Base-by-base conservation (phyloP, 2,329 filamentous ascomycete genomes). In the Didymellaceae sp. region DNA sequence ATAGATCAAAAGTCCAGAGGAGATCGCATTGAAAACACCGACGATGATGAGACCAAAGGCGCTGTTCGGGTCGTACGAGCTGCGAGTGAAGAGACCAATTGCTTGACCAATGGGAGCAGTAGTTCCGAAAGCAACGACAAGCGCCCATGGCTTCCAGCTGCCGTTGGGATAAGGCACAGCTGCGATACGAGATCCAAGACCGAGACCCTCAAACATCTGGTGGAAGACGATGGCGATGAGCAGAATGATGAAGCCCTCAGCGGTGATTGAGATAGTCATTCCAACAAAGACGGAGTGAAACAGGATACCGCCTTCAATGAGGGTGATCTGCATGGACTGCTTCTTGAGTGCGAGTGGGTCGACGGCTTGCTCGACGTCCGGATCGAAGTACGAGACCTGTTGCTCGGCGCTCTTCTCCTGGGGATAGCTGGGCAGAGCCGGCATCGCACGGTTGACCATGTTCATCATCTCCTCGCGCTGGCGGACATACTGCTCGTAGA, bases 271-370 rank as follows among this genome's bases (percentile, higher is more conserved):
- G 8, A 86, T 74, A 44, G 83, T 86, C 44, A 86, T 76, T 2
- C 84, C 84, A 53, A 86, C 85, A 65, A 86, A 84, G 39, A 86
- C 79, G 3, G 80, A 83, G 72, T 86, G 84, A 72, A 86, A 85
- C 45, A 86, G 80, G 54, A 86, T 80, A 53, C 84, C 83, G 59
- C 79, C 85, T 65, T 86, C 84, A 18, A 83, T 77, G 32, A 78
- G 70, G 2, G 71, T 74, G 53, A 74, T 74, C 28, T 74, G 69
- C 48, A 73, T 52, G 11, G 70, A 73, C 56, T 70, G 67, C 60
- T 73, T 74, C 65, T 68, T 69, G 5, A 73, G 58, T 4, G 74
- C 58, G 10, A 73, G 61, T 13, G 74, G 72, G 22, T 75, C 74
- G 1, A 75, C 71, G n/a, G 53, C 50, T 1, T 70, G 56, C 30